phyloP scores from a whole-genome alignment of 2,329 filamentous ascomycete genomes.

The Stagonosporopsis tanaceti region DNA sequence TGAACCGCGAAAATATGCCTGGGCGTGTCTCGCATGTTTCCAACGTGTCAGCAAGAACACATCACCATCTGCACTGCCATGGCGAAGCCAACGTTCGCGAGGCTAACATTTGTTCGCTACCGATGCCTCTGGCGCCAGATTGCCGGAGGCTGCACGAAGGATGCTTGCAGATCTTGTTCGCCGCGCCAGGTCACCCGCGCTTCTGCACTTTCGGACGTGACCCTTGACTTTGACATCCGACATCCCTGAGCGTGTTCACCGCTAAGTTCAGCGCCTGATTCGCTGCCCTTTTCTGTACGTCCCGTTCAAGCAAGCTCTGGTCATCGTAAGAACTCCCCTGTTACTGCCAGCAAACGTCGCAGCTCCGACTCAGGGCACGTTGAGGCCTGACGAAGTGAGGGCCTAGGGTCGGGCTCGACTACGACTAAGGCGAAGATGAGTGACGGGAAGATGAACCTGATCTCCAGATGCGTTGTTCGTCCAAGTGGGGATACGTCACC shows the following conservation, averaged over 20 bases:
- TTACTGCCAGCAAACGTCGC: constrained; percentile 35
- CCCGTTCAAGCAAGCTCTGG: constrained; percentile 28
- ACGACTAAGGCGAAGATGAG: constrained; percentile 35
- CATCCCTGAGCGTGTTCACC: constrained; percentile 52
- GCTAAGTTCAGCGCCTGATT: constrained; percentile 43
- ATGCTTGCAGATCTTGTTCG: constrained; percentile 52
- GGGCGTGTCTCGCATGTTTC: constrained; percentile 23
- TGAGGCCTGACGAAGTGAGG: constrained; percentile 38
- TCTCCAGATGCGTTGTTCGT: constrained; percentile 33
- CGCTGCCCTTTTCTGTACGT: constrained; percentile 39
- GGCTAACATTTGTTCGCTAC: constrained; percentile 42
- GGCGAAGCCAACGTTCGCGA: constrained; percentile 49
- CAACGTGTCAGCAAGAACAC: constrained; percentile 43
- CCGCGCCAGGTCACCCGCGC: constrained; percentile 51
- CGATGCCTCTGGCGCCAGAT: constrained; percentile 46
- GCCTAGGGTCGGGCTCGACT: constrained; percentile 39
- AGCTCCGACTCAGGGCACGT: constrained; percentile 41
- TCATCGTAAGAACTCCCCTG: constrained; percentile 35
- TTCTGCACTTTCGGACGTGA: constrained; percentile 42
- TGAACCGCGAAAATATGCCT: constrained; percentile 25
- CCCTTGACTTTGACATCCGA: constrained; percentile 36
- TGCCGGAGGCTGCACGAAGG: constrained; percentile 43
- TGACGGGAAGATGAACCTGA: constrained; percentile 31
- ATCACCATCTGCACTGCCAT: constrained; percentile 48
- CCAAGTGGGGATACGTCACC: constrained; percentile 46